Conservation (phyloP, 345 rosid species). For the Eucalyptus cloeziana region DNA sequence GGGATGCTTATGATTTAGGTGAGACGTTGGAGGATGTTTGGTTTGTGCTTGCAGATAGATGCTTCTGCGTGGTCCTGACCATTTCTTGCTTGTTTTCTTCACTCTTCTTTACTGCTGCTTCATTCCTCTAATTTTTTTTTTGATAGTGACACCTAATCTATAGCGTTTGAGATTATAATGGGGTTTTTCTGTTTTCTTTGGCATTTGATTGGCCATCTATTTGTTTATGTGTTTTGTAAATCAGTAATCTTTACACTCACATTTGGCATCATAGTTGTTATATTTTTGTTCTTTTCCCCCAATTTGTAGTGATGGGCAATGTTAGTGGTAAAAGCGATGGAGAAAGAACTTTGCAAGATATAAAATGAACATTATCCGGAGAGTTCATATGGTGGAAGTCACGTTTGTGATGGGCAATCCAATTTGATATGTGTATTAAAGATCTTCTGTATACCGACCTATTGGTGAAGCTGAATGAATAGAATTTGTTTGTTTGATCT, state of each 20-base stretch:
- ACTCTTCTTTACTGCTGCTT: not conserved
- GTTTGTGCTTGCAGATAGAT: not conserved
- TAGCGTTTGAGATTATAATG: not conserved
- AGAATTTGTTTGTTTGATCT: no score
- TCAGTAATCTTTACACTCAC: not conserved
- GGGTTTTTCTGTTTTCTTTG: not conserved
- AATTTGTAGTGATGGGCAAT: constrained; percentile 50
- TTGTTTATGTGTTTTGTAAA: not conserved
- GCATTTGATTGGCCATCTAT: not conserved
- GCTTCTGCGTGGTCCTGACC: not conserved
- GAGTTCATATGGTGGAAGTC: not conserved
- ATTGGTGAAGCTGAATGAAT: no score
- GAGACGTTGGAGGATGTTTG: not conserved
- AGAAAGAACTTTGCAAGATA: constrained; percentile 16
- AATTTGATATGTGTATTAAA: no score
- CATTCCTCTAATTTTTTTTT: not conserved
- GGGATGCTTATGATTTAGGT: not conserved
- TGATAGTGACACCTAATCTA: not conserved
- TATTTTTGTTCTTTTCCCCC: not conserved
- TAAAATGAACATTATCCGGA: not conserved
- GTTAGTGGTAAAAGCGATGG: constrained; percentile 35
- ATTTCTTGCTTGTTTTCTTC: not conserved
- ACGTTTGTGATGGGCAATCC: not conserved
- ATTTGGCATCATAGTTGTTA: not conserved
- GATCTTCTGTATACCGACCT: no score